Evolutionary conservation across 2,329 filamentous ascomycete genomes (phyloP), one percentile per base, ranked within the genome.

Genomic region (Alternaria metachromatica): DNA sequence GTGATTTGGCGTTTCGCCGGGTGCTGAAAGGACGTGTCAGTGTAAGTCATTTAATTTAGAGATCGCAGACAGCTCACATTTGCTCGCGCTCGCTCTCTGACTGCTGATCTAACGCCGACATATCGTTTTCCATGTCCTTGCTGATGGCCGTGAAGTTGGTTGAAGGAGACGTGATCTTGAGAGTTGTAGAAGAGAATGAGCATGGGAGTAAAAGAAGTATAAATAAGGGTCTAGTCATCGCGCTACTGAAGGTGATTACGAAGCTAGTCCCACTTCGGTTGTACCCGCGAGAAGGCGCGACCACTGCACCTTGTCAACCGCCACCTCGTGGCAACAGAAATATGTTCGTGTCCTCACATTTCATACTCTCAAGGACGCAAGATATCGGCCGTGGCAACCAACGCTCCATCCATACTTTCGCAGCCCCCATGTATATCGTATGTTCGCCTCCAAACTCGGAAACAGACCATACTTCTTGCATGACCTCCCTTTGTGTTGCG

Each of bases 71-170:
- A 33, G 2, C 30, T 15, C 2, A 33, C 33, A 37, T 37, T 10
- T 5, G 33, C 5, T 37, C 33, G 33, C 15, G 15, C 3, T 37
- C 4, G 1, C 15, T 37, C 33, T 37, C 15, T 9, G 7, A 37
- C 4, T 10, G 33, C 33, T n/a, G 0, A 3, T 37, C 15, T 37
- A 1, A 5, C 8, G 15, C 33, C 33, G 4, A 37, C 33, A 37
- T 37, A n/a, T 37, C 3, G 30, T 0, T 8, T 7, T 8, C 3
- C 0, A 33, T 6, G 6, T 33, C 12, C 1, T 1, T 15, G 6
- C 3, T 33, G 6, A 33, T 15, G 3, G 30, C 13, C 15, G 15
- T n/a, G 15, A 37, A n/a, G 13, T 9, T 37, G 30, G 13, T 15
- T 4, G 13, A 33, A 0, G 30, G 2, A 15, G 30, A 33, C 30